phyloP scores from a whole-genome alignment of 352 stramenopile genomes.

The Phytophthora sp. region DNA sequence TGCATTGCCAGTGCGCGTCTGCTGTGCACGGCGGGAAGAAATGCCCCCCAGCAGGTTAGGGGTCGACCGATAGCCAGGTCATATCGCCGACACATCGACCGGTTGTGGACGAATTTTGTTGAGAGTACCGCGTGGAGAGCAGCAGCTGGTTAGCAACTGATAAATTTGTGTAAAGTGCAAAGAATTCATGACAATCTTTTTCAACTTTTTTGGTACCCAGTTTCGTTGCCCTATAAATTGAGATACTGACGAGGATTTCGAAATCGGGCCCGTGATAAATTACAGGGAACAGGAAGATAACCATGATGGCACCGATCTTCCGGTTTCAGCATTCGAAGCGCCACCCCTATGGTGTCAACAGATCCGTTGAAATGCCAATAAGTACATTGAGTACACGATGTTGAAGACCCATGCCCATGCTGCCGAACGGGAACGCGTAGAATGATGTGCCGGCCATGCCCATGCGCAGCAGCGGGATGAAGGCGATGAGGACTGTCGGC shows the following conservation, averaged over 20 bases:
- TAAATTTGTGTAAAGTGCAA: neutral
- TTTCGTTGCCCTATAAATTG: constrained; percentile 35
- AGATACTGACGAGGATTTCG: constrained; percentile 63
- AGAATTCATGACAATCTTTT: constrained; percentile 6
- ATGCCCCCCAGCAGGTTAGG: constrained; percentile 11
- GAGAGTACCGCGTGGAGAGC: constrained; percentile 12
- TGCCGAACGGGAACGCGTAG: constrained; percentile 53
- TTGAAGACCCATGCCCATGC: constrained; percentile 42
- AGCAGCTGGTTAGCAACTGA: constrained; percentile 25
- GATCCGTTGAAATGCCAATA: constrained; percentile 60
- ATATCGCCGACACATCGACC: constrained; percentile 23
- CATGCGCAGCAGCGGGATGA: constrained; percentile 68
- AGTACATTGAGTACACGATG: constrained; percentile 52
- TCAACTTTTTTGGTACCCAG: too few species aligned
- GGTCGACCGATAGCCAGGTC: constrained; percentile 26
- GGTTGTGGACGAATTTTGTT: constrained; percentile 6
- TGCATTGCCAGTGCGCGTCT: constrained; percentile 25
- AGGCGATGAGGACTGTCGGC: constrained; percentile 51
- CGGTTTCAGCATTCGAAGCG: constrained; percentile 52
- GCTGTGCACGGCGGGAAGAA: constrained; percentile 21
- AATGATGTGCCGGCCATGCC: constrained; percentile 56
- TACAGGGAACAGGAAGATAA: constrained; percentile 62
- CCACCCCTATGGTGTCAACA: constrained; percentile 72
- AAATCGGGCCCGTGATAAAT: constrained; percentile 58
- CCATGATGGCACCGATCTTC: constrained; percentile 70